Evolutionary conservation across 345 rosid species (phyloP).

Genomic region (Barbarea vulgaris): DNA sequence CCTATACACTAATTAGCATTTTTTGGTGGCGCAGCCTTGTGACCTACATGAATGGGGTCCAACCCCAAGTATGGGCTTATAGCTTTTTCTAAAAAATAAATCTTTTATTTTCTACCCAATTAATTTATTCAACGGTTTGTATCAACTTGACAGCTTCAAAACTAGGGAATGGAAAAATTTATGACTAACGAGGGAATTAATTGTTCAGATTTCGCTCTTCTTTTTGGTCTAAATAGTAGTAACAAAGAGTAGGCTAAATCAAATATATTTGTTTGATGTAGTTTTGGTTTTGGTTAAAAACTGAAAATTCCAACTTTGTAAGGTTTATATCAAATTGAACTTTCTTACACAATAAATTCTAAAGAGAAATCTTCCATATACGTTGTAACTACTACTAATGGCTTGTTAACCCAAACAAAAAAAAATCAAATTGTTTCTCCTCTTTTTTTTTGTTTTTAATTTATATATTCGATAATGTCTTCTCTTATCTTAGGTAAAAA

Average conservation of each 20-base stretch:
- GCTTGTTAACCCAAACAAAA: no score
- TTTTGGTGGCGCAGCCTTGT: slow-evolving; percentile 44
- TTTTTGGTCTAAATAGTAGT: not conserved
- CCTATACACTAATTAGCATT: slow-evolving; percentile 27
- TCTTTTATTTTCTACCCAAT: slow-evolving; percentile 6
- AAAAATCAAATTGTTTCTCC: not conserved
- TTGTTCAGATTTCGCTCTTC: not conserved
- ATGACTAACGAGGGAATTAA: not conserved
- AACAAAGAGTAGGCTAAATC: not conserved
- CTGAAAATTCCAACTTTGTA: not conserved
- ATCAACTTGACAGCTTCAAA: not conserved
- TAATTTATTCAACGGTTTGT: not conserved
- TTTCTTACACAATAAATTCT: not conserved
- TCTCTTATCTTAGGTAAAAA: not conserved
- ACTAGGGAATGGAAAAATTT: not conserved
- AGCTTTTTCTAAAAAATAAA: slow-evolving; percentile 16
- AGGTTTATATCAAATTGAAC: not conserved
- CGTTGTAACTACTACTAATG: not conserved
- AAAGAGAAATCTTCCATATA: not conserved
- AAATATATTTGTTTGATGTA: not conserved
- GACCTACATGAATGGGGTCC: slow-evolving; percentile 40
- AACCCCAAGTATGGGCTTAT: slow-evolving; percentile 32
- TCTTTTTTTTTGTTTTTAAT: not conserved
- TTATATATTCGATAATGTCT: not conserved
- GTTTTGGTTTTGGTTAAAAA: not conserved